A percentile compares a stretch with the other conserved stretches of the same genome.
Evolutionary conservation across 768 basidiomycete species (phyloP).

Genomic region (Boletus reticulatus): DNA sequence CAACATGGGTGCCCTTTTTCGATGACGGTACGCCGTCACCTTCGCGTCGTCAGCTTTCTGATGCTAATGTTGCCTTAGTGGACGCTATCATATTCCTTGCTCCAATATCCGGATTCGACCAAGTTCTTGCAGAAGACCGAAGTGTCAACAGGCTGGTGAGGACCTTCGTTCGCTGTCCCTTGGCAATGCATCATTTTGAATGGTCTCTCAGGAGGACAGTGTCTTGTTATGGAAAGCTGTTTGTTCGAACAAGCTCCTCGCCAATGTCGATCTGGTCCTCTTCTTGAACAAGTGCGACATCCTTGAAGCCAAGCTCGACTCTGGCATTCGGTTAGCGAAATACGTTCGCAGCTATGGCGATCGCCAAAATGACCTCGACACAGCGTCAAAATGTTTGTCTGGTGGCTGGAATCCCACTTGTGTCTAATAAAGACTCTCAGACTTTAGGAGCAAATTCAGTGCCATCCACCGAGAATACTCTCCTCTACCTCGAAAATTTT

Average conservation of each 20-base stretch:
- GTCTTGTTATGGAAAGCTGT: slow-evolving; percentile 74
- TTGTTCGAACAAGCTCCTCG: slow-evolving; percentile 68
- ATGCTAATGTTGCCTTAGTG: slow-evolving; percentile 13
- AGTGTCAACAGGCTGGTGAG: slow-evolving; percentile 50
- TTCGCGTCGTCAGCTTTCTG: not conserved
- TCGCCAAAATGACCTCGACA: slow-evolving; percentile 67
- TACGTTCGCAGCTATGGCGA: slow-evolving; percentile 73
- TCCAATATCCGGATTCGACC: slow-evolving; percentile 59
- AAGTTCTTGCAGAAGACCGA: slow-evolving; percentile 50
- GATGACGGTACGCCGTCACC: slow-evolving; percentile 40
- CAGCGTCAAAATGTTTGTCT: slow-evolving; percentile 60
- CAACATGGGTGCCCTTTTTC: slow-evolving; percentile 56
- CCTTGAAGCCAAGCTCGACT: slow-evolving; percentile 58
- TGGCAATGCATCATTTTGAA: not conserved
- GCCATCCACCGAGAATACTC: slow-evolving; percentile 78
- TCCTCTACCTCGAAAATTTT: slow-evolving; percentile 71
- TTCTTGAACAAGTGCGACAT: slow-evolving; percentile 86
- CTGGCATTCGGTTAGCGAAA: slow-evolving; percentile 61
- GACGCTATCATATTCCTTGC: slow-evolving; percentile 57
- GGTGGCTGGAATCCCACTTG: not conserved
- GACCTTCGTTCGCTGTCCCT: not conserved
- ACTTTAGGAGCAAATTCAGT: slow-evolving; percentile 67
- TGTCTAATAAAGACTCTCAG: slow-evolving; percentile 32
- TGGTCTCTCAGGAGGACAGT: slow-evolving; percentile 60
- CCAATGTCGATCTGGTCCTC: slow-evolving; percentile 68